A percentile compares a stretch with the other conserved stretches of the same genome.
phyloP scores from a whole-genome alignment of 352 stramenopile species.

The Poterioochromonas sp. region DNA sequence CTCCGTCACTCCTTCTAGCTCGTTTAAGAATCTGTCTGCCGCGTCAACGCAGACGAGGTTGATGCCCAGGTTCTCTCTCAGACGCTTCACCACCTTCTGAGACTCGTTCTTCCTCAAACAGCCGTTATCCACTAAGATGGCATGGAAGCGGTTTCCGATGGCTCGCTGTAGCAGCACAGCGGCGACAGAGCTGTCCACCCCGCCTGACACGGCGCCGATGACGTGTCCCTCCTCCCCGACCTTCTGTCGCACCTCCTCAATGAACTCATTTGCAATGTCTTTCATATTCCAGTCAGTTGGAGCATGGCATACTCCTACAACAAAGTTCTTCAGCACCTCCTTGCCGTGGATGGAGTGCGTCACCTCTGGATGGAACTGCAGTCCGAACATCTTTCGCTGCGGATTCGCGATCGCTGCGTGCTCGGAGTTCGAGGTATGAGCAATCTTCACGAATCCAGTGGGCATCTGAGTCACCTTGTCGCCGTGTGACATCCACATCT shows the following conservation, averaged over 20 bases:
- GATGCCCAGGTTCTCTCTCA: constrained; percentile 79
- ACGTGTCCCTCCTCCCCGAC: constrained; percentile 89
- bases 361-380: constrained; percentile 95
- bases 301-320: constrained; percentile 83
- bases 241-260: constrained; percentile 53
- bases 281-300: constrained; percentile 95
- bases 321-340: constrained; percentile 92
- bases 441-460: constrained; percentile 70
- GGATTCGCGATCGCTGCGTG: constrained; percentile 88
- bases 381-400: constrained; percentile 83
- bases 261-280: constrained; percentile 71
- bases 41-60: constrained; percentile 95
- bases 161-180: constrained; percentile 91
- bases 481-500: constrained; percentile 99
- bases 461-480: constrained; percentile 91
- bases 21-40: constrained; percentile 83
- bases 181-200: constrained; percentile 96
- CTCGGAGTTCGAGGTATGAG: constrained; percentile 72
- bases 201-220: constrained; percentile 93
- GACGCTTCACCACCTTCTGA: constrained; percentile 55
- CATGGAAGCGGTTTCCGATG: constrained; percentile 90
- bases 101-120: constrained; percentile 92
- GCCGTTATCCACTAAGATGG: constrained; percentile 99
- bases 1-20: constrained; percentile 79
- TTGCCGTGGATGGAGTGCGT: constrained; percentile 90